Evolutionary conservation across 129 eudicot species (phyloP), one percentile per base, ranked within the genome.

Genomic region (Erigeron canadensis): DNA sequence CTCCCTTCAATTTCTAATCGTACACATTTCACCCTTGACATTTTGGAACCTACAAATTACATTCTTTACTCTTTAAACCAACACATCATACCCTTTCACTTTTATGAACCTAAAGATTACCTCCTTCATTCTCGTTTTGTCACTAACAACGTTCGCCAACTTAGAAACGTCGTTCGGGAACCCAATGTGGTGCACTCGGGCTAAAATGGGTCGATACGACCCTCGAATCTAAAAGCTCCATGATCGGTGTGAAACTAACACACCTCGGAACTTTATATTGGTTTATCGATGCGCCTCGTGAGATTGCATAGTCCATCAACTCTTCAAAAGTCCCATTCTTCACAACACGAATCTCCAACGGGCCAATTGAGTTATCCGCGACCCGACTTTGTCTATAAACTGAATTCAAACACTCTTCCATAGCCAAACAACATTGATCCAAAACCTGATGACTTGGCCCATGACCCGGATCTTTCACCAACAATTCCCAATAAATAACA

Each of bases 211-310:
- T 69, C 38, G 87, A 80, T 53, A 80, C 71, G 17, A 86, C 87
- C 76, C 84, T 67, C 1, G 87, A 83, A 73, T 80, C 83, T 19
- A 86, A 1, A 79, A 86, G 86, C 68, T 86, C 87, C 67, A 86
- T 75, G 16, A 83, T 83, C 12, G 91, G 91, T 15, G 83, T 82
- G 62, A 64, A 86, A 18, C 73, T 86, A 55, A 86, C 91, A 67
- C 87, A 83, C 51, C 91, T 72, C 0, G 91, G 91, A 22, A 85
- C 83, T 63, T 86, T 86, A 67, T 86, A 86, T 67, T 86, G 91
- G 73, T 86, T 86, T 12, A 86, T 86, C 5, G 91, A 86, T 4
- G 91, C 91, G 0, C 91, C 91, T 63, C 83, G 73, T 1, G 87
- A 77, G 41, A 86, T 86, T 2, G 91, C 91, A 39, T 72, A 86